phyloP scores from a whole-genome alignment of 2,329 filamentous ascomycete species.

The Exutisphaerella laricina region DNA sequence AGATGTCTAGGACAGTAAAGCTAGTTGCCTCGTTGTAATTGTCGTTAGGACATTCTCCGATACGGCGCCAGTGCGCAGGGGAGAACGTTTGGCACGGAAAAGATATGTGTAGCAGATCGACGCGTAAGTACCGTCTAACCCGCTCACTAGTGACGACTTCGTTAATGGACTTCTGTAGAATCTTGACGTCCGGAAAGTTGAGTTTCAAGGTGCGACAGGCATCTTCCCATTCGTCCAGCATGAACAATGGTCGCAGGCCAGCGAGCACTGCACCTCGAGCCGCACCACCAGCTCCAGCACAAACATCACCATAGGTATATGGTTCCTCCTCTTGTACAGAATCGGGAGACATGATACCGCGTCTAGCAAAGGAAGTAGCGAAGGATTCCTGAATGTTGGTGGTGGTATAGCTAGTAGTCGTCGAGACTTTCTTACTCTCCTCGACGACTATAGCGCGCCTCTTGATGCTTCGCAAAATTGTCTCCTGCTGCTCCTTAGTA shows the following conservation, averaged over 20 bases:
- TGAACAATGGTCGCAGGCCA: constrained; percentile 54
- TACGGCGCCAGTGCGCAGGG: constrained; percentile 57
- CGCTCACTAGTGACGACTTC: constrained; percentile 46
- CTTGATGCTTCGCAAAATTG: neutral
- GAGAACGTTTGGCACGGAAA: constrained; percentile 76
- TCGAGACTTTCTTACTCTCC: neutral
- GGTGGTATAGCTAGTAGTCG: neutral
- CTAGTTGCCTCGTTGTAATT: constrained; percentile 60
- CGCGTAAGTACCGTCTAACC: constrained; percentile 20
- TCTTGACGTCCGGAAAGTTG: constrained; percentile 49
- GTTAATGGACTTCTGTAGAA: constrained; percentile 22
- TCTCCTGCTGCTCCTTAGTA: constrained; percentile 1
- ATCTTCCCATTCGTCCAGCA: constrained; percentile 50
- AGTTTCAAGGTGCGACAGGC: constrained; percentile 54
- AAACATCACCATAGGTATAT: constrained; percentile 58
- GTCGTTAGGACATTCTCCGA: constrained; percentile 46
- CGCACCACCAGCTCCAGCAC: constrained; percentile 67
- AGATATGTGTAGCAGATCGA: constrained; percentile 68
- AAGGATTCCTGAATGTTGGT: neutral
- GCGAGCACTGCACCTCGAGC: constrained; percentile 57
- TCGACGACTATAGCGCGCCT: neutral
- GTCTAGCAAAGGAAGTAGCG: neutral
- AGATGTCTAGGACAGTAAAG: constrained; percentile 42
- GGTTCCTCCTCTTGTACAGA: neutral
- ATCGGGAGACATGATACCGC: neutral